These are phyloP conservation scores for Jamesozyma jinghongensis DNA, from an alignment of 805 yeast species.

Conservation along the genomic window DNA sequence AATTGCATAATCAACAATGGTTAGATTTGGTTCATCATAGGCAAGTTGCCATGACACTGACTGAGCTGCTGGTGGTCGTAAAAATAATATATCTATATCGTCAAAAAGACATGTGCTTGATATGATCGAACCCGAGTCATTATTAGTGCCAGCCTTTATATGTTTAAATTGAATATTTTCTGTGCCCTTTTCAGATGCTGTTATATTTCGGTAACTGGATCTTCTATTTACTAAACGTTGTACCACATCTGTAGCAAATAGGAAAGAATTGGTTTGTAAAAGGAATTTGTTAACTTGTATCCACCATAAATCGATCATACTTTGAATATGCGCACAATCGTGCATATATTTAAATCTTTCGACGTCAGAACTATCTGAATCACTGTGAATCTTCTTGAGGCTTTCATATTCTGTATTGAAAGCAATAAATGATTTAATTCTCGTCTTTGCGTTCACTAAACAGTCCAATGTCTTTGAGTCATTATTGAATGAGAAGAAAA, in stretches of 20 bases:
- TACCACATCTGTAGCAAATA: conserved; percentile 22
- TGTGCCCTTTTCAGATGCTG: too few relatives aligned
- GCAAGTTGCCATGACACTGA: conserved; percentile 26
- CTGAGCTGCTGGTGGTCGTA: conserved; percentile 16
- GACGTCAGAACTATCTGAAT: not conserved
- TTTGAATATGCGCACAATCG: conserved; percentile 16
- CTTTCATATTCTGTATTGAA: conserved; percentile 14
- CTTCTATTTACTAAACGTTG: conserved; percentile 17
- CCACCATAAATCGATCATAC: conserved; percentile 21
- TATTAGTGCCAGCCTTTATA: too few relatives aligned
- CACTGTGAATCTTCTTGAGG: conserved; percentile 8
- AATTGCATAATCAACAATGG: conserved; percentile 22
- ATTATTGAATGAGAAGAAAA: conserved; percentile 21
- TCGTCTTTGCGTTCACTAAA: conserved; percentile 12
- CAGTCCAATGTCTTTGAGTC: conserved; percentile 17
- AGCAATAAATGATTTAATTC: conserved; percentile 17
- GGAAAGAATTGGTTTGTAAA: conserved; percentile 19
- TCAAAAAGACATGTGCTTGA: conserved; percentile 6
- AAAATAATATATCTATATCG: conserved; percentile 22
- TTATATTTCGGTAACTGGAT: conserved; percentile 1
- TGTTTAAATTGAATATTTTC: too few relatives aligned
- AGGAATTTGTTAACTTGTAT: conserved; percentile 18
- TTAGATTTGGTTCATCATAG: conserved; percentile 26
- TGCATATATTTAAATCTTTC: not conserved
- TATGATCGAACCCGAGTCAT: too few relatives aligned